Evolutionary conservation across 345 rosid species (phyloP).

Genomic region (Dimocarpus longan): DNA sequence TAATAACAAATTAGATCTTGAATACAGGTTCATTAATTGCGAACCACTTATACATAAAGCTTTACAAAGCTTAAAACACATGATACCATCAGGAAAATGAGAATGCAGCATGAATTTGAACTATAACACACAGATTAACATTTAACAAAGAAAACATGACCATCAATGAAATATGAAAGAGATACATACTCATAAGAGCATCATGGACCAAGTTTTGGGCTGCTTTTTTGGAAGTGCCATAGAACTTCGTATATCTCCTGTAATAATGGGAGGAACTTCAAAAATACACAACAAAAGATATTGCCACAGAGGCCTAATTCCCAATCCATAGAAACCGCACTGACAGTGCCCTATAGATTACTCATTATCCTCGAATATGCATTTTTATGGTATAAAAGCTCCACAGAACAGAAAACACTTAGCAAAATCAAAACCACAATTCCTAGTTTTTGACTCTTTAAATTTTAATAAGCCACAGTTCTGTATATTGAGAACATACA

Average conservation of each 20-base stretch:
- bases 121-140: not conserved
- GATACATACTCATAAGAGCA: constrained; percentile 76
- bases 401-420: not conserved
- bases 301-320: not conserved
- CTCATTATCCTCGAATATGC: not conserved
- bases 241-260: constrained; percentile 97
- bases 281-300: not conserved
- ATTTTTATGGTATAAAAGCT: not conserved
- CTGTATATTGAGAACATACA: not conserved
- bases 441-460: constrained; percentile 1
- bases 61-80: constrained; percentile 14
- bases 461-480: not conserved
- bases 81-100: not conserved
- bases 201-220: constrained; percentile 87
- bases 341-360: not conserved
- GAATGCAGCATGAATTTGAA: not conserved
- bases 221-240: constrained; percentile 86
- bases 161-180: constrained; percentile 11
- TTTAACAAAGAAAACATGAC: not conserved
- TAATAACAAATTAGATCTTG: not conserved
- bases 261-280: constrained; percentile 14
- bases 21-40: constrained; percentile 7
- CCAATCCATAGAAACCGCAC: not conserved
- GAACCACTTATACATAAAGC: constrained; percentile 3
- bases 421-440: not conserved